Base-by-base conservation (phyloP, 495 filamentous ascomycete genomes). In the Cryomyces antarcticus region DNA sequence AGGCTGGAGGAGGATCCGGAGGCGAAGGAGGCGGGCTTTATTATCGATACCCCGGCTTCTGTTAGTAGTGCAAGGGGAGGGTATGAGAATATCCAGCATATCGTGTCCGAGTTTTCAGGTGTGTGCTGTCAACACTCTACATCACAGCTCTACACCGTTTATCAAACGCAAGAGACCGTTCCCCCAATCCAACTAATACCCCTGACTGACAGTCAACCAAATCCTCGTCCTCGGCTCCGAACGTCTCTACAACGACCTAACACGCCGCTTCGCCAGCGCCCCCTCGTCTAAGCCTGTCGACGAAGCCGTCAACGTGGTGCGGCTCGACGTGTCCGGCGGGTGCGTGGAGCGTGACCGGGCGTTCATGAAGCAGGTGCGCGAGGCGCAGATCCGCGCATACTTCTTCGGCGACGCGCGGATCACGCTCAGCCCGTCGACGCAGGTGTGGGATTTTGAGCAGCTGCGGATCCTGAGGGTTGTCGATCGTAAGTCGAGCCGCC, bases 151-250 rank as follows among this genome's bases (percentile, higher is more conserved):
- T 10, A 36, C 12, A 24, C 24, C 38, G 38, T 11, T 40, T 42
- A 27, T 45, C 7, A 7, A 24, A 9, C 7, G 1, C n/a, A 9
- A 29, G 13, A 13, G 11, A 5, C 43, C 12, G 28, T 41, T 9
- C 30, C 43, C 4, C 31, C 10, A 34, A 50, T n/a, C 39, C 45
- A 36, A 13, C 33, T 36, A 36, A 36, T 3, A 3, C 33, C 9
- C 9, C 12, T 2, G 9, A 1, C 12, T 3, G 39, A 5, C 40
- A 75, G 75, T 92, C 27, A 87, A 81, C 46, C 72, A 80, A 7
- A 70, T 96, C 34, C 62, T 96, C 1, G 76, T 89, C 5, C 59
- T 96, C 6, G 88, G 88, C 37, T 93, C 85, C 0, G 80, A 89
- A 54, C 69, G 78, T 7, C 64, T 96, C 4, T 76, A 80, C 52